Conservation (phyloP, 2,329 filamentous ascomycete genomes). For the Aulographum hederae region DNA sequence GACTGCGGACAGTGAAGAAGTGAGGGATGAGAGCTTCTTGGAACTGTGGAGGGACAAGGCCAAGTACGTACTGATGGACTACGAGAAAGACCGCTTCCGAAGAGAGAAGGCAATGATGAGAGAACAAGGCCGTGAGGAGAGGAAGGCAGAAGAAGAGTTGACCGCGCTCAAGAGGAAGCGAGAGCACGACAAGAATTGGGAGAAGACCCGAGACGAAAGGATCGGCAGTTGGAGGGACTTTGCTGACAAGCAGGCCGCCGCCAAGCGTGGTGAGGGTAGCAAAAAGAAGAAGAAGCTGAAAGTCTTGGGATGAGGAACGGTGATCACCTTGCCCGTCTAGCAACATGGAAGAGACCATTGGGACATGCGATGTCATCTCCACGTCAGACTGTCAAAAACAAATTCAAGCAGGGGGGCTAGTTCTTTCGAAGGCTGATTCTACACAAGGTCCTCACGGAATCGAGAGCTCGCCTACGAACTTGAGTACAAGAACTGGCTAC, state of each 20-base stretch:
- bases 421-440: no score
- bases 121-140: constrained; percentile 82
- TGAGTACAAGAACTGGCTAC: no score
- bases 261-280: constrained; percentile 26
- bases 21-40: constrained; percentile 68
- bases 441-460: no score
- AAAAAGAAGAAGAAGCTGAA: constrained; percentile 33
- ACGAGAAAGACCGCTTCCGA: constrained; percentile 65
- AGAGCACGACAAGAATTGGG: constrained; percentile 90
- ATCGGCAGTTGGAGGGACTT: constrained; percentile 93
- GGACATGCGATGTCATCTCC: no score
- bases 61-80: constrained; percentile 77
- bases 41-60: constrained; percentile 81
- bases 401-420: no score
- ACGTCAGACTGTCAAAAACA: no score
- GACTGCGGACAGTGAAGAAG: constrained; percentile 55
- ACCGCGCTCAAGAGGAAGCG: constrained; percentile 45
- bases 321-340: no score
- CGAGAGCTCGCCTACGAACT: no score
- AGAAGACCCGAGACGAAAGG: constrained; percentile 73
- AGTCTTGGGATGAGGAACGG: constrained; percentile 26
- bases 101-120: constrained; percentile 91
- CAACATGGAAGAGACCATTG: no score
- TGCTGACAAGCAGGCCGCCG: constrained; percentile 42
- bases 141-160: constrained; percentile 67